Base-by-base conservation (phyloP, 768 basidiomycete genomes). In the Chlorophyllum brunneum region DNA sequence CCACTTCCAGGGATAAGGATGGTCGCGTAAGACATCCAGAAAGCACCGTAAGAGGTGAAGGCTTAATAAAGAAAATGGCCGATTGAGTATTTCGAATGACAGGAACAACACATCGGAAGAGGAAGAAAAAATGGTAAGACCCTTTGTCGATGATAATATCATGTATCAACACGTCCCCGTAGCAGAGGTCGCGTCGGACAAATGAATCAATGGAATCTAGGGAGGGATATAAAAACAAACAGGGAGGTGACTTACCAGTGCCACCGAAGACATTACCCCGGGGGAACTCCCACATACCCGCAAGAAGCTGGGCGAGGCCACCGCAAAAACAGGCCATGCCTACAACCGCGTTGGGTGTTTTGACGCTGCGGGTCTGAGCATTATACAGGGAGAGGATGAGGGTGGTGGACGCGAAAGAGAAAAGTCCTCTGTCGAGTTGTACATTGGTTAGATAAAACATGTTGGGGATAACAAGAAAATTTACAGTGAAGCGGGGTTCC, bases 201-300 rank as follows among this genome's bases (percentile, higher is more conserved):
- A n/a, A n/a, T n/a, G n/a, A n/a, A n/a, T n/a, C n/a, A n/a, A n/a
- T n/a, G n/a, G n/a, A n/a, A 42, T 53, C 48, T 50, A 41, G 43
- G 34, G 18, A 11, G 33, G n/a, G 23, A 37, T 5, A 20, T 8
- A 38, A 27, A 30, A 31, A 20, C 18, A 34, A 38, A 5, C 6
- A 39, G 51, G 26, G 29, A 20, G 16, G 6, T 69, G 68, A 70
- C 85, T 67, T 34, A 86, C 87, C 85, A 24, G 86, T 83, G 9
- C 78, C 87, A 58, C 83, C 85, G 56, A 90, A 88, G 0, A 70
- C 71, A 57, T 91, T 89, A 0, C 83, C 83, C 27, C 77, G 68
- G 13, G 82, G 79, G 69, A 85, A 86, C 67, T 85, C 85, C 90
- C 90, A 92, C 86, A 93, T 91, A 36, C 93, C 93, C 26, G 92